Conservation (phyloP, 1,139 yeast species). For the Lodderomyces orthopsilosis region DNA sequence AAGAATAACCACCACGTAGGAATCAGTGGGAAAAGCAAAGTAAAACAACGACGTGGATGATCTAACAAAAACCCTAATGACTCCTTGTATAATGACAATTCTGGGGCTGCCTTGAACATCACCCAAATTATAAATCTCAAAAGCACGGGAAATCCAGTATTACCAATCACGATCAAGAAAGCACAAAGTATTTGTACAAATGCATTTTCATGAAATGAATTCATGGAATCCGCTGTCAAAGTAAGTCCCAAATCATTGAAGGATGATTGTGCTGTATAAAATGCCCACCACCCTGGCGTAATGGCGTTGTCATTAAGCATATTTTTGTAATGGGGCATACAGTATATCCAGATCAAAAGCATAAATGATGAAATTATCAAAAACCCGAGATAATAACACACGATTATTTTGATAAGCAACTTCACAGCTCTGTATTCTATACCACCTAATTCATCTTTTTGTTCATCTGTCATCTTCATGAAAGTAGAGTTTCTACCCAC, state of each 20-base stretch:
- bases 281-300: conserved; percentile 87
- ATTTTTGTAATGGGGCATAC: conserved; percentile 38
- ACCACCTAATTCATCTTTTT: conserved; percentile 94
- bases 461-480: conserved; percentile 74
- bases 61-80: conserved; percentile 83
- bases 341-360: conserved; percentile 65
- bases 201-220: conserved; percentile 56
- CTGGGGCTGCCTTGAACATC: conserved; percentile 63
- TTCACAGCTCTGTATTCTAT: conserved; percentile 92
- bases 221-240: conserved; percentile 76
- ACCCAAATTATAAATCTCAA: conserved; percentile 81
- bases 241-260: conserved; percentile 86
- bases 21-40: conserved; percentile 82
- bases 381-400: conserved; percentile 71
- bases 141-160: conserved; percentile 87
- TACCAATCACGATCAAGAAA: conserved; percentile 81
- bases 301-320: conserved; percentile 54
- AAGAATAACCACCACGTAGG: conserved; percentile 95
- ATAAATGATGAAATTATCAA: conserved; percentile 59
- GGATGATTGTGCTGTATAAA: conserved; percentile 72
- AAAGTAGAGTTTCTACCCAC: conserved; percentile 95
- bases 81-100: conserved; percentile 64
- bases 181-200: conserved; percentile 62
- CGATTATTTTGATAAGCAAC: conserved; percentile 63
- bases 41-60: conserved; percentile 96